phyloP scores from a whole-genome alignment of 129 eudicot species.

The Deinandra increscens region DNA sequence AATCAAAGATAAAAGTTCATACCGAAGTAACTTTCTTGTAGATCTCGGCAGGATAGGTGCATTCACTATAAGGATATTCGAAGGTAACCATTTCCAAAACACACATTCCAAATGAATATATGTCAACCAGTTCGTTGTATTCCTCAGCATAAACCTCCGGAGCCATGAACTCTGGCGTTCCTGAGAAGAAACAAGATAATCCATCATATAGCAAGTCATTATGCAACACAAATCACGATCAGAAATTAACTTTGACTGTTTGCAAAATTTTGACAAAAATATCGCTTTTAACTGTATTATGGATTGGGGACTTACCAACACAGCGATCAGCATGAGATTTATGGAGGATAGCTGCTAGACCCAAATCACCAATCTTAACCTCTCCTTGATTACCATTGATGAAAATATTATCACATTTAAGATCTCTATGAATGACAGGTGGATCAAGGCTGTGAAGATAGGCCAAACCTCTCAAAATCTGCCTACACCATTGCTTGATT shows the following conservation, averaged over 20 bases:
- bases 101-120: conserved; percentile 98
- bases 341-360: conserved; percentile 83
- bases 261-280: background rate
- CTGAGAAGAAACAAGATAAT: conserved; percentile 31
- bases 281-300: background rate
- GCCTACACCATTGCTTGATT: conserved; percentile 89
- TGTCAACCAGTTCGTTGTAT: conserved; percentile 84
- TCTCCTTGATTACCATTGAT: conserved; percentile 95
- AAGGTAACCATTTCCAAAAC: conserved; percentile 95
- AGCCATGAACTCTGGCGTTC: conserved; percentile 98
- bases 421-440: conserved; percentile 48
- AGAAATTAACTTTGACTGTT: background rate
- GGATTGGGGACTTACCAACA: conserved; percentile 53
- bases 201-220: background rate
- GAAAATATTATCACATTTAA: conserved; percentile 88
- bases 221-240: background rate
- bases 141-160: conserved; percentile 94
- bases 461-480: conserved; percentile 72
- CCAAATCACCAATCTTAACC: conserved; percentile 95
- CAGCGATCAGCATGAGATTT: conserved; percentile 91
- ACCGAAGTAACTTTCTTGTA: conserved; percentile 97
- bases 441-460: conserved; percentile 90
- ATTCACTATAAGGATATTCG: conserved; percentile 93
- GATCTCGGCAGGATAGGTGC: conserved; percentile 92
- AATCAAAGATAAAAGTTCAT: conserved; percentile 27